These are phyloP conservation scores for Celoporthe dispersa DNA, from an alignment of 2,329 filamentous ascomycete genomes.

Conservation along the genomic window DNA sequence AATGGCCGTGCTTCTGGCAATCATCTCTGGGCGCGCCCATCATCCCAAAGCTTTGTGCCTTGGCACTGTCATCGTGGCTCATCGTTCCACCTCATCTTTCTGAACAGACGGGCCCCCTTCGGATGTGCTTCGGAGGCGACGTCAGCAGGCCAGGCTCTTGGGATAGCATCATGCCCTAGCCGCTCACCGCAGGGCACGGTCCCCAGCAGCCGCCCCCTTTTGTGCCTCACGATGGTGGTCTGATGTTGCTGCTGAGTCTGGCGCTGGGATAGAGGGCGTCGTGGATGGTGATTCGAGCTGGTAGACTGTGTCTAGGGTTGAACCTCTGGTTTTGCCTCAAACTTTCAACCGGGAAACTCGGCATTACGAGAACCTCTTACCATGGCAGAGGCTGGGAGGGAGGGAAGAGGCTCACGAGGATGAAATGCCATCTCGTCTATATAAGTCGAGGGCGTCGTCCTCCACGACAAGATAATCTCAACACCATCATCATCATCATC, in stretches of 20 bases:
- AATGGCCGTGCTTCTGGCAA: neutral
- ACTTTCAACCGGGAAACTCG: neutral
- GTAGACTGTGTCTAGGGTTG: neutral
- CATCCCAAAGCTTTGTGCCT: neutral
- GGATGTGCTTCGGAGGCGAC: neutral
- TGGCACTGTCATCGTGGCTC: constrained; percentile 7
- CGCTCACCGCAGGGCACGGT: neutral
- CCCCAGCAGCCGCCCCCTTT: neutral
- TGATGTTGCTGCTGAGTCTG: neutral
- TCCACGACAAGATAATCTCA: neutral
- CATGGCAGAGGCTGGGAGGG: neutral
- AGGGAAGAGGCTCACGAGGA: neutral
- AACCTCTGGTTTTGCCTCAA: neutral
- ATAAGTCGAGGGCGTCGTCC: neutral
- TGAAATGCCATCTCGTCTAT: neutral
- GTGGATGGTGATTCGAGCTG: neutral
- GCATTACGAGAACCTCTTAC: neutral
- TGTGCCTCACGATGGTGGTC: neutral
- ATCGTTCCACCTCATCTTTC: constrained; percentile 5
- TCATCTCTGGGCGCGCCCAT: neutral
- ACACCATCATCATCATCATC: neutral
- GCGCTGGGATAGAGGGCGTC: neutral
- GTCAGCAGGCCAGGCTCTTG: constrained; percentile 2
- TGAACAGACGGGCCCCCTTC: constrained; percentile 1
- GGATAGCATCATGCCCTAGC: neutral